Base-by-base conservation (phyloP, 345 rosid genomes). In the Physaria fendleri region DNA sequence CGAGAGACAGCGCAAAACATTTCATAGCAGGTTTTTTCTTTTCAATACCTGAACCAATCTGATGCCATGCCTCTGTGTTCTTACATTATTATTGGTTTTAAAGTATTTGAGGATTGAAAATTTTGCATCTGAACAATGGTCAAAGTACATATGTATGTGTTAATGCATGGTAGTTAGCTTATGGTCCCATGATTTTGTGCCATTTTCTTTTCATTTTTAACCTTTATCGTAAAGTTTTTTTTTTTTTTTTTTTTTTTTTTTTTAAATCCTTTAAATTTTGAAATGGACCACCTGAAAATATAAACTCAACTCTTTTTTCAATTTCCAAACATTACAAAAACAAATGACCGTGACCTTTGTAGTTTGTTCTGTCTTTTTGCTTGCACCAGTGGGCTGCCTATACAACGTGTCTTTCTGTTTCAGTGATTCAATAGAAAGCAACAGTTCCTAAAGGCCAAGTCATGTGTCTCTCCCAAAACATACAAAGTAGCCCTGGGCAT, bases 321-420 rank as follows among this genome's bases (percentile, higher is more conserved):
- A 7, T 9, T 22, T 40, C 24, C 28, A 41, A 63, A 53, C 28
- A 47, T 10, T 33, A 52, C 5, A 27, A 40, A 28, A 13, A 15
- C 11, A 29, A 62, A 64, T 32, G 52, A 64, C 59, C 30, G 23
- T 62, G 48, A 62, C 39, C 6, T 38, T 49, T 38, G n/a, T n/a
- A n/a, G n/a, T n/a, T n/a, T n/a, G 44, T 15, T 53, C 8, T 54
- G 55, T 65, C 69, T 52, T 51, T 63, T 40, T 6, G 67, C 15
- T 18, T 18, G 28, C 23, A 27, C 23, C 49, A 50, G 49, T 62
- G 49, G 48, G 23, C 11, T 64, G 68, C 52, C 41, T 64, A 52
- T 41, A 64, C 68, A 64, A 60, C 60, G 68, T 41, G 68, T 22
- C 60, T 64, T 52, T 40, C 35, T 41, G 68, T 52, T 42, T 52